These are phyloP conservation scores for Cladosporium sp. DNA, from an alignment of 2,329 filamentous ascomycete genomes.

Conservation along the genomic window DNA sequence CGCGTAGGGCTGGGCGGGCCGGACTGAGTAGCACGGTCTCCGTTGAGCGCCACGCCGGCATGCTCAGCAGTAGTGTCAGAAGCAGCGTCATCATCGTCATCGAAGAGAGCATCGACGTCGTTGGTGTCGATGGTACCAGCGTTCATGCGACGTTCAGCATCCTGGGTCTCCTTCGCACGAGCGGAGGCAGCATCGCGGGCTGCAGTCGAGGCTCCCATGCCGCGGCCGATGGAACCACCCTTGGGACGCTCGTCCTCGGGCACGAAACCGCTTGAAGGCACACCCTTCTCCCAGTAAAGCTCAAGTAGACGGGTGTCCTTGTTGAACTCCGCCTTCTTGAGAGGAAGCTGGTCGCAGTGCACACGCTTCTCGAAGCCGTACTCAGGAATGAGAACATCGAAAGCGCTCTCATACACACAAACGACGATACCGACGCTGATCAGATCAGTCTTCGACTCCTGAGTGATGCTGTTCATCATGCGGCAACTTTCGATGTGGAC, in stretches of 20 bases:
- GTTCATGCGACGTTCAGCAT: conserved; percentile 87
- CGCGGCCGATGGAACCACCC: conserved; percentile 62
- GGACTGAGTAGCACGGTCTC: conserved; percentile 86
- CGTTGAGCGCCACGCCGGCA: conserved; percentile 77
- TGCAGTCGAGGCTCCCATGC: conserved; percentile 59
- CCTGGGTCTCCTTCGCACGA: conserved; percentile 79
- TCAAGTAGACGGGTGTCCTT: conserved; percentile 93
- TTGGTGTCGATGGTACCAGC: conserved; percentile 91
- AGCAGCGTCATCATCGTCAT: conserved; percentile 82
- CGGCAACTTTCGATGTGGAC: conserved; percentile 97
- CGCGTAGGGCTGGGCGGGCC: conserved; percentile 87
- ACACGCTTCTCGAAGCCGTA: conserved; percentile 99
- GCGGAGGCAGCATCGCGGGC: conserved; percentile 80
- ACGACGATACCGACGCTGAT: conserved; percentile 95
- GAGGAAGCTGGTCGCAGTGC: conserved; percentile 93
- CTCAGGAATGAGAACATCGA: conserved; percentile 95
- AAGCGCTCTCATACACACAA: conserved; percentile 96
- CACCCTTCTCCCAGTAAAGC: conserved; percentile 99
- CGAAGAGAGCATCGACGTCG: conserved; percentile 91
- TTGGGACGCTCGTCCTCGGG: conserved; percentile 96
- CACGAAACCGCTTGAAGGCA: conserved; percentile 91
- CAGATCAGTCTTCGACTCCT: conserved; percentile 82
- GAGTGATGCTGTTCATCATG: conserved; percentile 86
- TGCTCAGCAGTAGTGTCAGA: conserved; percentile 80
- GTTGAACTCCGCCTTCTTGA: conserved; percentile 99